These are phyloP conservation scores for Aethionema arabicum DNA, from an alignment of 345 rosid genomes.

Conservation along the genomic window DNA sequence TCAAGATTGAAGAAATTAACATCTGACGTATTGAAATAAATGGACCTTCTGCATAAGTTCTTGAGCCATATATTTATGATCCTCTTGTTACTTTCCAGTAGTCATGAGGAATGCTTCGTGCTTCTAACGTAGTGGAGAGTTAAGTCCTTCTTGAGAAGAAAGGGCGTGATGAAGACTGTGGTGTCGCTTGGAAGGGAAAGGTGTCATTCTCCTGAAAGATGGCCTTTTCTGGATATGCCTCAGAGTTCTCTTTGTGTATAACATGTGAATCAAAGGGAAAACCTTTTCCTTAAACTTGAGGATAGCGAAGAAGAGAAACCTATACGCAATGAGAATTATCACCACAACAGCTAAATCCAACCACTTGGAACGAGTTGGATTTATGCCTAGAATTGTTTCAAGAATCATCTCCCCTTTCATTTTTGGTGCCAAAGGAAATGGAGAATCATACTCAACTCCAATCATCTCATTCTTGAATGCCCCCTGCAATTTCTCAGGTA, in stretches of 20 bases:
- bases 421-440: slow-evolving; percentile 53
- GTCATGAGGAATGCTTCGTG: not conserved
- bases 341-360: slow-evolving; percentile 65
- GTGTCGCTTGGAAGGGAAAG: slow-evolving; percentile 55
- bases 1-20: slow-evolving; percentile 20
- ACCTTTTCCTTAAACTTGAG: slow-evolving; percentile 80
- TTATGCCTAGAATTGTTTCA: slow-evolving; percentile 50
- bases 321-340: slow-evolving; percentile 61
- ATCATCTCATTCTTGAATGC: slow-evolving; percentile 81
- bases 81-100: not conserved
- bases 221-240: slow-evolving; percentile 65
- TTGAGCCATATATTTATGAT: slow-evolving; percentile 3
- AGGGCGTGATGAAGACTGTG: slow-evolving; percentile 46
- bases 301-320: slow-evolving; percentile 65
- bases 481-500: slow-evolving; percentile 47
- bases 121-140: slow-evolving; percentile 60
- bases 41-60: slow-evolving; percentile 21
- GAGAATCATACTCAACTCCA: slow-evolving; percentile 70
- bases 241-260: slow-evolving; percentile 61
- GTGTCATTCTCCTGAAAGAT: slow-evolving; percentile 58
- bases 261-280: slow-evolving; percentile 52
- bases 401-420: slow-evolving; percentile 62
- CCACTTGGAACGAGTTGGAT: slow-evolving; percentile 67
- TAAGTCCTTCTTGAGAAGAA: slow-evolving; percentile 87
- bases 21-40: slow-evolving; percentile 18